A percentile compares a stretch with the other conserved stretches of the same genome.
phyloP scores from a whole-genome alignment of 345 rosid species.

The Citrus trifoliata region DNA sequence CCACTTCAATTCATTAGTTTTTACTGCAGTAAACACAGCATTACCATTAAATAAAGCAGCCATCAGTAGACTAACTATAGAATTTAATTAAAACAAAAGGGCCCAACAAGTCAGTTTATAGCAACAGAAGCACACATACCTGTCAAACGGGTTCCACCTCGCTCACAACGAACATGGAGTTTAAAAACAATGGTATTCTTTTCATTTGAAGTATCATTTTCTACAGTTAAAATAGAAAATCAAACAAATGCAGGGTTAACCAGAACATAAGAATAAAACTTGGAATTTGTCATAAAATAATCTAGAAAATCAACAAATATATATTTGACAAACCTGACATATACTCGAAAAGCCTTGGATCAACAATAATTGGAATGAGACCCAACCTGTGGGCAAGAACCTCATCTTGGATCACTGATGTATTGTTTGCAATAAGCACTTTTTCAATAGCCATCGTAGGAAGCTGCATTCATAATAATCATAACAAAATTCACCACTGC shows the following conservation, averaged over 20 bases:
- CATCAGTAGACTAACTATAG: not conserved
- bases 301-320: not conserved
- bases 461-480: conserved; percentile 39
- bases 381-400: conserved; percentile 96
- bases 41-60: not conserved
- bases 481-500: conserved; percentile 4
- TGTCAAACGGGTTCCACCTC: conserved; percentile 40
- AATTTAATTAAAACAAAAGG: not conserved
- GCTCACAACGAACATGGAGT: conserved; percentile 66
- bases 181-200: conserved; percentile 93
- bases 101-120: not conserved
- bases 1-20: conserved; percentile 74
- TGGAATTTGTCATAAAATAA: not conserved
- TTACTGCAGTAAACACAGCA: conserved; percentile 46
- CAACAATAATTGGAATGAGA: conserved; percentile 75
- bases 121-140: conserved; percentile 36
- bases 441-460: conserved; percentile 98
- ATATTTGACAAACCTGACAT: conserved; percentile 53
- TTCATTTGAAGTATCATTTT: conserved; percentile 73
- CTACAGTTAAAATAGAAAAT: conserved; percentile 30
- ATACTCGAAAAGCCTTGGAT: conserved; percentile 86
- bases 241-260: not conserved
- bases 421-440: conserved; percentile 82
- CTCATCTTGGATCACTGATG: conserved; percentile 85
- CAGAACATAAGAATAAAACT: not conserved